A percentile compares a stretch with the other conserved stretches of the same genome.
These are phyloP conservation scores for Zygosaccharomyces lentus DNA, from an alignment of 805 yeast species.

Conservation along the genomic window DNA sequence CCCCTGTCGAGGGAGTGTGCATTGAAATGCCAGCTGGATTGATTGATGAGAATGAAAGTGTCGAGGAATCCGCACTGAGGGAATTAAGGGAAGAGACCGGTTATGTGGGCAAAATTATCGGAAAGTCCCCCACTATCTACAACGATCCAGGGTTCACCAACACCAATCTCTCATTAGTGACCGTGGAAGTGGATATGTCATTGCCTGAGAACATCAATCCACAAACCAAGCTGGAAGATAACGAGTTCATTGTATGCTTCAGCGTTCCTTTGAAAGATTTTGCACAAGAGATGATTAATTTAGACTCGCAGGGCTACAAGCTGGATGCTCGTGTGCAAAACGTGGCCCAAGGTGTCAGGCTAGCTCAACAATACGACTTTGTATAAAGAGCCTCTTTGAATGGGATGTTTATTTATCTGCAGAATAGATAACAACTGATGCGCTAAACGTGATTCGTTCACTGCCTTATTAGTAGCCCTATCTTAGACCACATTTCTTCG, in stretches of 20 bases:
- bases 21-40: constrained; percentile 96
- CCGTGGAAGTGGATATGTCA: constrained; percentile 67
- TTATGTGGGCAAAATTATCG: constrained; percentile 61
- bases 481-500: not conserved
- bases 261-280: constrained; percentile 59
- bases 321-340: constrained; percentile 87
- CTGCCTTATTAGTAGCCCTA: not conserved
- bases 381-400: not conserved
- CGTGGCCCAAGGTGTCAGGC: constrained; percentile 72
- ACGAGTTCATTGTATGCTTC: constrained; percentile 90
- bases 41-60: constrained; percentile 75
- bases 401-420: not conserved
- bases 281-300: constrained; percentile 47
- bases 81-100: constrained; percentile 94
- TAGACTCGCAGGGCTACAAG: constrained; percentile 62
- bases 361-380: constrained; percentile 43
- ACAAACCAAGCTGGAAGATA: constrained; percentile 73
- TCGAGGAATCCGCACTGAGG: constrained; percentile 77
- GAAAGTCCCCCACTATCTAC: constrained; percentile 47
- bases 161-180: constrained; percentile 77
- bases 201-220: constrained; percentile 68
- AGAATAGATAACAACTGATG: too few species aligned
- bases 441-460: too few species aligned
- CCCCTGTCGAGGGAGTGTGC: constrained; percentile 84
- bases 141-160: constrained; percentile 89